Percentiles rank a stretch among this genome's conserved stretches.
phyloP scores from a whole-genome alignment of 257 asterid genomes.

The Salvia rosmarinus region DNA sequence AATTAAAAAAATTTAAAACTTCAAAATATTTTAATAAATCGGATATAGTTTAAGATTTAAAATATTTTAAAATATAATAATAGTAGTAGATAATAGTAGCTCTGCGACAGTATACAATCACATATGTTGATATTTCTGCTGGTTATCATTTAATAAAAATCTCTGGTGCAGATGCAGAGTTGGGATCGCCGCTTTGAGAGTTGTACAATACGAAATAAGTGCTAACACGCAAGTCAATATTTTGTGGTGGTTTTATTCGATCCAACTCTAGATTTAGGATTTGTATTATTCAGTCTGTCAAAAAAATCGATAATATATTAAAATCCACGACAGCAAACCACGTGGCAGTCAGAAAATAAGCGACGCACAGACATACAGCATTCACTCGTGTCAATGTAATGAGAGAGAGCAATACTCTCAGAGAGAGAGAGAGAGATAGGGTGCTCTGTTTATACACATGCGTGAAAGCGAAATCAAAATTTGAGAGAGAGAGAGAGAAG shows the following conservation, averaged over 20 bases:
- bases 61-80: no score
- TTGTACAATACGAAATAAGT: background rate
- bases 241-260: background rate
- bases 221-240: constrained; percentile 36
- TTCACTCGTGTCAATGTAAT: constrained; percentile 23
- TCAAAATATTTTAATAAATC: no score
- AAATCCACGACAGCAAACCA: constrained; percentile 29
- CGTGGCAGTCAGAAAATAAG: constrained; percentile 33
- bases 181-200: no score
- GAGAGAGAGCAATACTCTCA: constrained; percentile 20
- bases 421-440: constrained; percentile 5
- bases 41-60: no score
- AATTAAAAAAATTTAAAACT: no score
- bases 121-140: no score
- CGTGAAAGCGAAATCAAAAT: constrained; percentile 8
- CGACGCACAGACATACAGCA: background rate
- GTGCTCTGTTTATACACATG: constrained; percentile 15
- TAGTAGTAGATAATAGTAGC: no score
- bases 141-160: background rate
- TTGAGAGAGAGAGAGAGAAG: constrained; percentile 23
- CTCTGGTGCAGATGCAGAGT: background rate
- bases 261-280: background rate
- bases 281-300: background rate
- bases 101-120: no score
- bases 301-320: background rate